Percentiles rank a stretch among this genome's conserved stretches.
These are phyloP conservation scores for Leccinum sublutescens DNA, from an alignment of 768 basidiomycete genomes.

Conservation along the genomic window DNA sequence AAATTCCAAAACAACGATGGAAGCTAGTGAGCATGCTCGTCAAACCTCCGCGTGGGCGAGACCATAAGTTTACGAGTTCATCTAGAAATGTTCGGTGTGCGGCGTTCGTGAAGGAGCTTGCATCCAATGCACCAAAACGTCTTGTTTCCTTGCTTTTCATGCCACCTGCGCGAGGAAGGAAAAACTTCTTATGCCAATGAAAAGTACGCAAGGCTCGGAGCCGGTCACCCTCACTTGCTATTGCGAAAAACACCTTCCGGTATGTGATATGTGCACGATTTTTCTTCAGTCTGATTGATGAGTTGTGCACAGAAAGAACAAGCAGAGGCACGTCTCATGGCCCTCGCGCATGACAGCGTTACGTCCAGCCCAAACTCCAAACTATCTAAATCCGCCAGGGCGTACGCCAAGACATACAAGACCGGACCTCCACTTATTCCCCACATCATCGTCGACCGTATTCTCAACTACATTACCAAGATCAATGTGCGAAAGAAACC, in stretches of 20 bases:
- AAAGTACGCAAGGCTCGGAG: conserved; percentile 72
- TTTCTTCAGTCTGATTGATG: not conserved
- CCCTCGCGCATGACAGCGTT: conserved; percentile 45
- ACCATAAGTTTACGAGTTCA: conserved; percentile 9
- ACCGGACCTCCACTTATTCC: conserved; percentile 93
- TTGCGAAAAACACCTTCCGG: conserved; percentile 91
- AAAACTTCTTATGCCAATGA: conserved; percentile 85
- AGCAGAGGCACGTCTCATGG: conserved; percentile 57
- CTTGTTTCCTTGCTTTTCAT: conserved; percentile 93
- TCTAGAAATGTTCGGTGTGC: conserved; percentile 63
- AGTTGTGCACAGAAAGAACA: conserved; percentile 56
- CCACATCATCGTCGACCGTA: conserved; percentile 73
- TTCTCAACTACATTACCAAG: conserved; percentile 70
- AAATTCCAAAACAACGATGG: conserved; percentile 88
- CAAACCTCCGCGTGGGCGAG: not conserved
- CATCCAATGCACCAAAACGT: conserved; percentile 90
- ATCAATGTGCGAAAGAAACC: conserved; percentile 71
- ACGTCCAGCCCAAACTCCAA: conserved; percentile 42
- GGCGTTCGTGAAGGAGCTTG: conserved; percentile 73
- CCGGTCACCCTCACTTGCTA: conserved; percentile 71
- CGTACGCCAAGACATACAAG: conserved; percentile 89
- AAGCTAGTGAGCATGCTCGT: conserved; percentile 66
- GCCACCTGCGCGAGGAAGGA: conserved; percentile 89
- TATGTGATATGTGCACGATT: conserved; percentile 36
- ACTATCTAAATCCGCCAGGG: conserved; percentile 77